Base-by-base conservation (phyloP, 345 rosid species). In the Combretum micranthum region DNA sequence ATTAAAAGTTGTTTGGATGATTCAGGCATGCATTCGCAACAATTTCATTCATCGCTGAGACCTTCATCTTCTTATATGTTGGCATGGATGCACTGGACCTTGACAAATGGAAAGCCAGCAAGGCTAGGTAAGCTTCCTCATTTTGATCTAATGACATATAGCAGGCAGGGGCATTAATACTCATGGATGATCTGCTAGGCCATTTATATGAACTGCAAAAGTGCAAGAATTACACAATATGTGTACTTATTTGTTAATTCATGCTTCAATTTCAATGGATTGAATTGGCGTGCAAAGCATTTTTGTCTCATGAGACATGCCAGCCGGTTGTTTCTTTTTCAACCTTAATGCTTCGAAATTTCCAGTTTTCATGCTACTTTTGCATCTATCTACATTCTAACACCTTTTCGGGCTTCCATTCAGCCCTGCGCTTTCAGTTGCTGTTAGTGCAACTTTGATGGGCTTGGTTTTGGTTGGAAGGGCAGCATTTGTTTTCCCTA, bases 21-120 rank as follows among this genome's bases (percentile, higher is more conserved):
- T 82, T 56, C 88, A 85, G 92, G 92, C 88, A 82, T 53, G 77
- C 78, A 12, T 85, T 85, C 59, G 92, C 92, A 44, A 82, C 83
- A 37, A 74, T 85, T 17, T 85, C 92, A 32, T 85, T 85, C 69
- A 77, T 85, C 53, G 74, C 92, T 1, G 92, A 85, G 71, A 85
- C 83, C 44, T 82, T 80, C 66, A 82, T 85, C 66, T 82, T 81
- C 68, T 64, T 84, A 15, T 84, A 84, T 22, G 91, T 84, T 10
- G 80, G 82, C 13, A 80, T 85, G 92, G 92, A 85, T 66, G 86
- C 88, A 61, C 70, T 85, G 56, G 80, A 82, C 64, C 52, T 80
- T 17, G 67, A 72, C 32, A 78, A 80, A 72, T 85, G 92, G 92
- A 76, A 60, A 74, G 63, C 61, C 57, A 85, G 84, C 69, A 23